These are phyloP conservation scores for Chrysoporthe austroafricana DNA, from an alignment of 2,329 filamentous ascomycete genomes.

Conservation along the genomic window DNA sequence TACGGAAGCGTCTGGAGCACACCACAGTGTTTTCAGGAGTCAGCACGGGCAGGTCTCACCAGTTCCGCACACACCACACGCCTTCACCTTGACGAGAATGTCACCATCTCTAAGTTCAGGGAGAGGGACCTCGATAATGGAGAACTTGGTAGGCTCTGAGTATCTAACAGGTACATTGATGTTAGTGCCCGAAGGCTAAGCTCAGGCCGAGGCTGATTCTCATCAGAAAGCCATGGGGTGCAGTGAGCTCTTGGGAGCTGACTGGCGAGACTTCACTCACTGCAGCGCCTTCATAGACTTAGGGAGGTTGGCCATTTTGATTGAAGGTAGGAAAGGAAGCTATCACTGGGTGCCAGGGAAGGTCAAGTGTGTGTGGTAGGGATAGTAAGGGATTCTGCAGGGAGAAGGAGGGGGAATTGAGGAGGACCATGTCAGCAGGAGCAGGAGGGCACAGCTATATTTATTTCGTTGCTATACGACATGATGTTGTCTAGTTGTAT, in stretches of 20 bases:
- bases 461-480: background rate
- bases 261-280: slow-evolving; percentile 21
- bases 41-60: slow-evolving; percentile 42
- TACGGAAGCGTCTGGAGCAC: background rate
- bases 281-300: slow-evolving; percentile 40
- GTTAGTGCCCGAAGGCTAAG: no score
- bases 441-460: slow-evolving; percentile 7
- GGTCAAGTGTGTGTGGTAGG: background rate
- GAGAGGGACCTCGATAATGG: slow-evolving; percentile 64
- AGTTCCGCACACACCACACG: slow-evolving; percentile 65
- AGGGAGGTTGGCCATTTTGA: slow-evolving; percentile 41
- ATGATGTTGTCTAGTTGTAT: background rate
- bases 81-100: slow-evolving; percentile 69
- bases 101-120: slow-evolving; percentile 63
- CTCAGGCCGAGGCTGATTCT: background rate
- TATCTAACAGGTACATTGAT: slow-evolving; percentile 24
- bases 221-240: background rate
- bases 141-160: slow-evolving; percentile 51
- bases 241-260: background rate
- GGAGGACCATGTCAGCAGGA: slow-evolving; percentile 6
- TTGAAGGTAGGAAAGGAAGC: background rate
- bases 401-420: slow-evolving; percentile 3
- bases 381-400: background rate
- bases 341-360: background rate
- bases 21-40: slow-evolving; percentile 22